Evolutionary conservation across 768 basidiomycete genomes (phyloP).

Genomic region (Lentinula aciculospora): DNA sequence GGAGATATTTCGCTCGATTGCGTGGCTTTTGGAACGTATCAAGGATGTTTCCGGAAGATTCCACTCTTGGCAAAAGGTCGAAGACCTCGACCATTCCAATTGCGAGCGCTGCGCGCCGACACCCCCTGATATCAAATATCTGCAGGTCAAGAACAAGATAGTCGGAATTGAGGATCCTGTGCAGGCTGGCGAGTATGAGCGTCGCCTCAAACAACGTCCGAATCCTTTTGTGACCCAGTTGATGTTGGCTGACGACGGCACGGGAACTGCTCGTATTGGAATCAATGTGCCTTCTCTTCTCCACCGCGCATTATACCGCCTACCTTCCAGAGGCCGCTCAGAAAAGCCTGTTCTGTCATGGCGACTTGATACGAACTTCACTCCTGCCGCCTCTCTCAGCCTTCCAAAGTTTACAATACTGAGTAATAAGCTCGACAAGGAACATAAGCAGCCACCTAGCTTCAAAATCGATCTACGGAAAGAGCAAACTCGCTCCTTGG

Average conservation of each 20-base stretch:
- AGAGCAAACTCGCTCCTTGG: constrained; percentile 86
- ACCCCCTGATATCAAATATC: constrained; percentile 74
- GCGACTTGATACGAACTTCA: constrained; percentile 77
- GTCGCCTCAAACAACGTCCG: constrained; percentile 81
- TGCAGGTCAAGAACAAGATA: constrained; percentile 48
- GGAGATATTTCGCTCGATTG: constrained; percentile 68
- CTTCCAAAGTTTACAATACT: constrained; percentile 62
- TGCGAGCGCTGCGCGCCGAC: constrained; percentile 83
- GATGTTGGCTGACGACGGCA: constrained; percentile 52
- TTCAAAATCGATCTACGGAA: constrained; percentile 71
- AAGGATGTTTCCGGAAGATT: constrained; percentile 66
- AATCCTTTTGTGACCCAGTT: constrained; percentile 84
- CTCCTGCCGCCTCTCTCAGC: constrained; percentile 51
- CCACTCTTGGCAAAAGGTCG: constrained; percentile 59
- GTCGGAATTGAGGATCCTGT: constrained; percentile 76
- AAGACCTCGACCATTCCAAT: constrained; percentile 36
- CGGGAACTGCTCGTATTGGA: constrained; percentile 76
- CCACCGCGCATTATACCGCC: constrained; percentile 78
- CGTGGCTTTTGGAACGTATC: constrained; percentile 85
- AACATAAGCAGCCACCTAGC: constrained; percentile 71
- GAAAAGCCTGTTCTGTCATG: constrained; percentile 58
- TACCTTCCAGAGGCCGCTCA: constrained; percentile 54
- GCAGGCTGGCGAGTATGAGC: constrained; percentile 87
- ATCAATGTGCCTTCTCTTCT: constrained; percentile 83
- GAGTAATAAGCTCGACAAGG: constrained; percentile 70